Evolutionary conservation across 768 basidiomycete species (phyloP).

Genomic region (Boletales sp.): DNA sequence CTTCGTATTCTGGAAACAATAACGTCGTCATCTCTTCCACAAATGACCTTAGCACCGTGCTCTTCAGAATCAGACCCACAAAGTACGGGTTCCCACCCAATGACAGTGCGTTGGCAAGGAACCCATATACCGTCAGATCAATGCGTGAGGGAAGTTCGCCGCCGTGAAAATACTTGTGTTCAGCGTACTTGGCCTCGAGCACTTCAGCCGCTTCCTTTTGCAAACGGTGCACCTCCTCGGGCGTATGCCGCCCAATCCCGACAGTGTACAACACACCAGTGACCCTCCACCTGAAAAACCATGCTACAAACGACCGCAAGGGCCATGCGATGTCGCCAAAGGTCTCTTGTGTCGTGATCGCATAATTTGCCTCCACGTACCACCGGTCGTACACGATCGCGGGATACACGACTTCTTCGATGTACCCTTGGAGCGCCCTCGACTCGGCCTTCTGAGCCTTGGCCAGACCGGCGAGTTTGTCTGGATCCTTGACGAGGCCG

Average conservation of each 20-base stretch:
- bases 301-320: conserved; percentile 20
- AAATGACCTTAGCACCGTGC: conserved; percentile 16
- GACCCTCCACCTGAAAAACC: conserved; percentile 21
- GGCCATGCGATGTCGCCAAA: conserved; percentile 16
- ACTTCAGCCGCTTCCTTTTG: conserved; percentile 29
- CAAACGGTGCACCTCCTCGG: conserved; percentile 28
- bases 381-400: conserved; percentile 31
- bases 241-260: conserved; percentile 32
- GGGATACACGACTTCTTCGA: conserved; percentile 29
- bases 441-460: conserved; percentile 29
- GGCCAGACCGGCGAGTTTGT: conserved; percentile 24
- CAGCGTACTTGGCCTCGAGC: conserved; percentile 26
- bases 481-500: conserved; percentile 25
- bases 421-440: conserved; percentile 31
- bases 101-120: conserved; percentile 29
- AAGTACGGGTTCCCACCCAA: conserved; percentile 26
- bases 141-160: conserved; percentile 25
- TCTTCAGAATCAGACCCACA: conserved; percentile 18
- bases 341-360: conserved; percentile 6
- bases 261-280: conserved; percentile 13
- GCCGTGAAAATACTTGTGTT: conserved; percentile 24
- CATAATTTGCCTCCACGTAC: conserved; percentile 26
- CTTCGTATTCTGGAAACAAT: conserved; percentile 27
- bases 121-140: conserved; percentile 28
- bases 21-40: conserved; percentile 21